These are phyloP conservation scores for Suillus placidus DNA, from an alignment of 768 basidiomycete species.

Conservation along the genomic window DNA sequence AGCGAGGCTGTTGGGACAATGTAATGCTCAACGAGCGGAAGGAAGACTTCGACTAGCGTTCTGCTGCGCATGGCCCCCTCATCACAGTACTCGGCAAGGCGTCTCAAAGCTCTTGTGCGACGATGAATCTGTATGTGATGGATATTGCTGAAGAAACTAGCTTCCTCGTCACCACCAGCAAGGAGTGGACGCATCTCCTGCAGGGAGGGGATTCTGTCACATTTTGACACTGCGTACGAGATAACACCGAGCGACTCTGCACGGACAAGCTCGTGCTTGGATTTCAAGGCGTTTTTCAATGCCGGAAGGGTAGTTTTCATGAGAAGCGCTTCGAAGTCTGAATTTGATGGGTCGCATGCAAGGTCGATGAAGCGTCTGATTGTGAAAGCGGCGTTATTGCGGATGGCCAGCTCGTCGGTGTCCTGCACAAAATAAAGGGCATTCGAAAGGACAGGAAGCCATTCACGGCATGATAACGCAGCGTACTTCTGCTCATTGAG, in stretches of 20 bases:
- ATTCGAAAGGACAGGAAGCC: conserved; percentile 85
- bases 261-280: conserved; percentile 85
- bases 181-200: conserved; percentile 83
- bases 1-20: conserved; percentile 60
- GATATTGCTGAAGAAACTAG: conserved; percentile 96
- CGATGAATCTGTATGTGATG: conserved; percentile 92
- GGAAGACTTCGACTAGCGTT: conserved; percentile 77
- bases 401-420: conserved; percentile 81
- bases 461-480: conserved; percentile 56
- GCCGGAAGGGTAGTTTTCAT: conserved; percentile 71
- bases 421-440: conserved; percentile 88
- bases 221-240: conserved; percentile 70
- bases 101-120: conserved; percentile 79
- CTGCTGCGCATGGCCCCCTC: conserved; percentile 66
- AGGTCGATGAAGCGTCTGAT: conserved; percentile 71
- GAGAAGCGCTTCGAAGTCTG: conserved; percentile 59
- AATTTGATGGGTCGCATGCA: conserved; percentile 27
- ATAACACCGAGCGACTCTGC: conserved; percentile 81
- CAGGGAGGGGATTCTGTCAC: conserved; percentile 57
- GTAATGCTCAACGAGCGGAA: conserved; percentile 86
- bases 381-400: conserved; percentile 76
- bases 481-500: conserved; percentile 70
- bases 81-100: conserved; percentile 78
- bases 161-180: conserved; percentile 89
- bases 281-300: conserved; percentile 76